Evolutionary conservation across 441 rosid species (phyloP), one percentile per base, ranked within the genome.

Genomic region (Eutrema salsugineum): DNA sequence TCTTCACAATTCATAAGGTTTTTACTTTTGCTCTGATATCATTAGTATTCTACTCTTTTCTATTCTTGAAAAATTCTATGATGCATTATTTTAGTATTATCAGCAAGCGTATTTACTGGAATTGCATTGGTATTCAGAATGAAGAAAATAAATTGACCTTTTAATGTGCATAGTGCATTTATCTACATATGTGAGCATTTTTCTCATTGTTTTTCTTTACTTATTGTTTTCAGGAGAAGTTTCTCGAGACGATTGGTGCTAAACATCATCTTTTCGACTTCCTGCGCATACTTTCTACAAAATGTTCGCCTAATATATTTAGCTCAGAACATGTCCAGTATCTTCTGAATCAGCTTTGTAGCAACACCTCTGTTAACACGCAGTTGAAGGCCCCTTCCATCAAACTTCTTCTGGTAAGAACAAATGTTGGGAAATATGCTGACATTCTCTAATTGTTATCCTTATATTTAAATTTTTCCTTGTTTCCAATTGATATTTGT

Each of bases 401-500:
- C 47, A 85, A 88, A 70, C 83, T 95, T 81, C 89, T 95, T 75
- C 79, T 82, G 89, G 99, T 94, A 83, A 86, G 91, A 79, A 54
- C 46, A 70, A n/a, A 69, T 71, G 27, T 38, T 19, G 60, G 20
- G 33, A 67, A 49, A 58, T 44, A 46, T 65, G 12, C 62, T 59
- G 32, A 39, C 54, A 55, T 69, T 39, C 59, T 63, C 17, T 20
- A 17, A 48, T 54, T 54, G 30, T 39, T 46, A 68, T 56, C 66
- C 65, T 62, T 54, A 44, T n/a, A 35, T 44, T 44, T 43, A 46
- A 20, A 16, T 33, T 55, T 3, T 9, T 62, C 40, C 27, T 55
- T 43, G 54, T 49, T 49, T 54, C 40, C 20, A 24, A 27, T 44
- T 46, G 70, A 43, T 51, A 53, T 60, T 50, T 14, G 39, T 16